Conservation (phyloP, 2,329 filamentous ascomycete species). For the Neopestalotiopsis sp. region DNA sequence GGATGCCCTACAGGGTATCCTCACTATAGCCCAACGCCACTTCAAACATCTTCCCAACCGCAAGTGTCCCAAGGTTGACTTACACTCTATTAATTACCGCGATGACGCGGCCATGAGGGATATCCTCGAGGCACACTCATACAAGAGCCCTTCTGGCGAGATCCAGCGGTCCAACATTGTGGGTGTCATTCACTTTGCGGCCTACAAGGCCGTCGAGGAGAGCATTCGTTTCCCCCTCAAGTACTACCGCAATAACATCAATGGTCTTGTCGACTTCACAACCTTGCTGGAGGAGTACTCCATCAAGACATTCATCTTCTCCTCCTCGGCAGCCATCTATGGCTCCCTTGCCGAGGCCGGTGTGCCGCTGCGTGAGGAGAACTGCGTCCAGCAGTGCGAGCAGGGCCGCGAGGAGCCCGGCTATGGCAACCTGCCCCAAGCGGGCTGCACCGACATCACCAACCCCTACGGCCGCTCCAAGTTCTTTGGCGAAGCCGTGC, state of each 20-base stretch:
- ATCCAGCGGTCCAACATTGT: slow-evolving; percentile 47
- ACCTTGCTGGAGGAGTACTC: slow-evolving; percentile 60
- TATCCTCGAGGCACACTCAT: slow-evolving; percentile 26
- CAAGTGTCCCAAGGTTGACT: neutral
- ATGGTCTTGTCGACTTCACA: slow-evolving; percentile 45
- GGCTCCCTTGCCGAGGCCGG: slow-evolving; percentile 37
- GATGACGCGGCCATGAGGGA: slow-evolving; percentile 39
- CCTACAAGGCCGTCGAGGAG: slow-evolving; percentile 69
- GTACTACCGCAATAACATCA: slow-evolving; percentile 72
- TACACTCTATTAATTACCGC: slow-evolving; percentile 7
- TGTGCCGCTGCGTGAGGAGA: neutral
- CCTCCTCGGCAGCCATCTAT: slow-evolving; percentile 71
- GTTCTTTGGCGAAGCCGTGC: slow-evolving; percentile 8
- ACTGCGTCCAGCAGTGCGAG: slow-evolving; percentile 10
- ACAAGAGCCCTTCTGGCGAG: slow-evolving; percentile 25
- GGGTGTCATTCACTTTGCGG: slow-evolving; percentile 73
- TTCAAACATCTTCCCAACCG: neutral
- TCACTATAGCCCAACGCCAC: neutral
- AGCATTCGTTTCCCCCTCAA: slow-evolving; percentile 64
- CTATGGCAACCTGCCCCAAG: slow-evolving; percentile 2
- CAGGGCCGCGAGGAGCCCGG: neutral
- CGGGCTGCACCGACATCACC: slow-evolving; percentile 7
- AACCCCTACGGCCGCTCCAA: slow-evolving; percentile 9
- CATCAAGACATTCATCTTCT: slow-evolving; percentile 72
- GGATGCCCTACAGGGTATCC: slow-evolving; percentile 9